phyloP scores from a whole-genome alignment of 306 rosid genomes.

The Rosa lucieae region DNA sequence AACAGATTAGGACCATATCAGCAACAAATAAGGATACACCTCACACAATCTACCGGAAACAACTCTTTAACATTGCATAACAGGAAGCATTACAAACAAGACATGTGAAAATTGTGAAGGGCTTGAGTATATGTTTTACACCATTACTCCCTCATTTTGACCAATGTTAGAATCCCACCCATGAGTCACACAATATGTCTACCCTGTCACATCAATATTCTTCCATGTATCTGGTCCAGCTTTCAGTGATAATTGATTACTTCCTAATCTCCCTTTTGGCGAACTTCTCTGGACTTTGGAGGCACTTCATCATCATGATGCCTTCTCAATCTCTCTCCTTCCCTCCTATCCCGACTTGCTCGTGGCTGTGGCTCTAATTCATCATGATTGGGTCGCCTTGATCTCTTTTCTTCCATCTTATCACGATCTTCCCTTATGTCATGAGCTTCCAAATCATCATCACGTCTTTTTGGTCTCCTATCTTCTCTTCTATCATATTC shows the following conservation, averaged over 20 bases:
- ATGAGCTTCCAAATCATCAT: constrained; percentile 44
- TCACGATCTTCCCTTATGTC: constrained; percentile 49
- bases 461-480: constrained; percentile 34
- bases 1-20: not conserved
- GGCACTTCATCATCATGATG: constrained; percentile 35
- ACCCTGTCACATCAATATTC: constrained; percentile 3
- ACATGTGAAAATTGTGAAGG: not conserved
- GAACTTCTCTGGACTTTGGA: constrained; percentile 33
- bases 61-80: not conserved
- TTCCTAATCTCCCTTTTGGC: constrained; percentile 31
- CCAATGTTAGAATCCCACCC: constrained; percentile 22
- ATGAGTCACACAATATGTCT: constrained; percentile 4
- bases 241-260: not conserved
- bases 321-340: constrained; percentile 43
- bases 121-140: not conserved
- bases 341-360: constrained; percentile 37
- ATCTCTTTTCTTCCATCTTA: constrained; percentile 47
- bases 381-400: constrained; percentile 21
- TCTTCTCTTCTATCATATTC: constrained; percentile 44
- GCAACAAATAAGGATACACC: not conserved
- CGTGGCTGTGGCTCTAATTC: constrained; percentile 20
- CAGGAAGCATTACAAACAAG: not conserved
- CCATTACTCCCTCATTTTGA: not conserved
- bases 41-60: not conserved
- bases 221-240: constrained; percentile 2